Evolutionary conservation across 257 asterid species (phyloP).

Genomic region (Linaria vulgaris): DNA sequence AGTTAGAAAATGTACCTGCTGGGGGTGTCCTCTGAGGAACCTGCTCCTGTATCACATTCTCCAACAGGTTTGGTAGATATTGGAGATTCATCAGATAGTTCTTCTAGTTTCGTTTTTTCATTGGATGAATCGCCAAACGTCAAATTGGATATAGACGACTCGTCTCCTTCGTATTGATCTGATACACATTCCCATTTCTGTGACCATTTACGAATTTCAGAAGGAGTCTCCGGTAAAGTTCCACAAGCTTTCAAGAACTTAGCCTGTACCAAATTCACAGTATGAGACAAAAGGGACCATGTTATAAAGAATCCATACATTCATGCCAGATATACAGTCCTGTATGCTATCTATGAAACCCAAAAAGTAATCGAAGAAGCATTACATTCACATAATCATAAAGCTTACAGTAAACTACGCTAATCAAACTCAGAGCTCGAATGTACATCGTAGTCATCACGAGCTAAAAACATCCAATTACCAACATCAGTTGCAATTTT

Average conservation of each 20-base stretch:
- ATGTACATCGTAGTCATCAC: no score
- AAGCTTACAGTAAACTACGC: no score
- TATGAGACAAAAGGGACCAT: no score
- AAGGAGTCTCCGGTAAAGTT: constrained; percentile 64
- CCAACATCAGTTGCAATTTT: no score
- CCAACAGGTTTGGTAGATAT: constrained; percentile 41
- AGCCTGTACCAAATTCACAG: constrained; percentile 42
- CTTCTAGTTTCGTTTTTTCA: constrained; percentile 38
- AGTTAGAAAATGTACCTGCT: constrained; percentile 51
- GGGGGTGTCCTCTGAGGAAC: constrained; percentile 51
- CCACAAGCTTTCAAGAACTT: constrained; percentile 71
- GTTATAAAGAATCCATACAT: no score
- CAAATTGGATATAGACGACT: constrained; percentile 17
- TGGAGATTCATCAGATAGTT: constrained; percentile 41
- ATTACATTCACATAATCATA: no score
- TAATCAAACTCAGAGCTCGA: no score
- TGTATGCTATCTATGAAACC: no score
- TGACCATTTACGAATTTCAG: constrained; percentile 50
- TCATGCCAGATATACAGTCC: no score
- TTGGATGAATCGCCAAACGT: no score
- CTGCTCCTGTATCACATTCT: constrained; percentile 37
- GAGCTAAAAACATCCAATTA: no score
- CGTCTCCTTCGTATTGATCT: constrained; percentile 32
- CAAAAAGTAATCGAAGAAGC: no score
- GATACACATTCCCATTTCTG: constrained; percentile 36